These are phyloP conservation scores for Barnettozyma vustinii DNA, from an alignment of 805 yeast species.

Conservation along the genomic window DNA sequence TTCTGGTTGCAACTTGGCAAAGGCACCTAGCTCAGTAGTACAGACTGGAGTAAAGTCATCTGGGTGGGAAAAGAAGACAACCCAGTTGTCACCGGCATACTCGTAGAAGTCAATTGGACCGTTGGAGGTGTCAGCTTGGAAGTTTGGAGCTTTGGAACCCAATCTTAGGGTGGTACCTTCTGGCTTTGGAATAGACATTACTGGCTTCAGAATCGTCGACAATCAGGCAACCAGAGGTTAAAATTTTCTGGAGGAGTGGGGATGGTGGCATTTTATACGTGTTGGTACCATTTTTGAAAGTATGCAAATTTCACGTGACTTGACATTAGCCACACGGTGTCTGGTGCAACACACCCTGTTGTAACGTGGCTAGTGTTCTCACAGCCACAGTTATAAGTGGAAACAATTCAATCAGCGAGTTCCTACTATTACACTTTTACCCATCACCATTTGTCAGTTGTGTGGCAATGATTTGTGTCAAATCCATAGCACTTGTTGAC, in stretches of 20 bases:
- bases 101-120: constrained; percentile 62
- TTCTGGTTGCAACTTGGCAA: constrained; percentile 66
- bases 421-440: no score
- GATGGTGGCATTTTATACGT: constrained; percentile 6
- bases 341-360: neutral
- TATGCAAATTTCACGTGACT: constrained; percentile 19
- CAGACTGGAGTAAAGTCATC: constrained; percentile 79
- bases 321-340: constrained; percentile 11
- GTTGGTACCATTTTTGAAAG: neutral
- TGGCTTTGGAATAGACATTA: constrained; percentile 38
- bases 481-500: no score
- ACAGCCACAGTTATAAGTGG: neutral
- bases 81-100: constrained; percentile 58
- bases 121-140: constrained; percentile 54
- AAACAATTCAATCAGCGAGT: no score
- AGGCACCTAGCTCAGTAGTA: constrained; percentile 75
- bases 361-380: neutral
- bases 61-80: constrained; percentile 67
- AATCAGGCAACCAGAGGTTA: no score
- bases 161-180: constrained; percentile 36
- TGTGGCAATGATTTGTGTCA: no score
- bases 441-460: no score
- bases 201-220: neutral
- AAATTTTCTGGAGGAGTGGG: no score
- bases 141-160: constrained; percentile 68